Evolutionary conservation across 106 monocot species (phyloP).

Genomic region (Cymbidium sinense): DNA sequence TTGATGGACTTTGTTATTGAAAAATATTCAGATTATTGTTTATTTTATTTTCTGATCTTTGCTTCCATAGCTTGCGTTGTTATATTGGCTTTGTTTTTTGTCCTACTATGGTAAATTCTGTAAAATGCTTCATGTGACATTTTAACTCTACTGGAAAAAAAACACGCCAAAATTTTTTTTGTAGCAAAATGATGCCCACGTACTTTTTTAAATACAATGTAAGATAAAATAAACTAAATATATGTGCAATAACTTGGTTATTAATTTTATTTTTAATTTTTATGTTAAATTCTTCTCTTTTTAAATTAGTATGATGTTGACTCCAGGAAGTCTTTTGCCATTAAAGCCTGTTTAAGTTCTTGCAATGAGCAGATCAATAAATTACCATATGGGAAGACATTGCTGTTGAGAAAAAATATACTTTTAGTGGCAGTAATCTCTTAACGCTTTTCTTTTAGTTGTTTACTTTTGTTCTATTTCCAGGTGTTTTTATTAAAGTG

Average conservation of each 20-base stretch:
- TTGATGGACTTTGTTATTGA: neutral
- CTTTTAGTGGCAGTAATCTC: neutral
- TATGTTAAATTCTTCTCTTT: neutral
- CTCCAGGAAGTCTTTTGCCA: neutral
- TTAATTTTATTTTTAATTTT: neutral
- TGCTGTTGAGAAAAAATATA: neutral
- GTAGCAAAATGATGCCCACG: neutral
- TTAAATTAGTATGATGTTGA: neutral
- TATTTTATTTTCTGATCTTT: neutral
- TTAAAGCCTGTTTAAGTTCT: neutral
- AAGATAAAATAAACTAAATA: neutral
- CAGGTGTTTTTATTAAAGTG: neutral
- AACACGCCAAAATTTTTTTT: neutral
- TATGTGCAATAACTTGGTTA: neutral
- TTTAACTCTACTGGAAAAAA: neutral
- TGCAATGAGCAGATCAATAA: neutral
- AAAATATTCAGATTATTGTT: neutral
- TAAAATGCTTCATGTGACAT: neutral
- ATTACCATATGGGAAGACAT: neutral
- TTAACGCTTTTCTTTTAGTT: neutral
- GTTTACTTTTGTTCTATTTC: neutral
- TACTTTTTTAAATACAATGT: neutral
- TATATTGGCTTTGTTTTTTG: neutral
- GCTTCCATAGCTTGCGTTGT: neutral
- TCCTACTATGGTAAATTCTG: neutral